A percentile compares a stretch with the other conserved stretches of the same genome.
Conservation (phyloP, 768 basidiomycete species). For the Boletus huronensis region DNA sequence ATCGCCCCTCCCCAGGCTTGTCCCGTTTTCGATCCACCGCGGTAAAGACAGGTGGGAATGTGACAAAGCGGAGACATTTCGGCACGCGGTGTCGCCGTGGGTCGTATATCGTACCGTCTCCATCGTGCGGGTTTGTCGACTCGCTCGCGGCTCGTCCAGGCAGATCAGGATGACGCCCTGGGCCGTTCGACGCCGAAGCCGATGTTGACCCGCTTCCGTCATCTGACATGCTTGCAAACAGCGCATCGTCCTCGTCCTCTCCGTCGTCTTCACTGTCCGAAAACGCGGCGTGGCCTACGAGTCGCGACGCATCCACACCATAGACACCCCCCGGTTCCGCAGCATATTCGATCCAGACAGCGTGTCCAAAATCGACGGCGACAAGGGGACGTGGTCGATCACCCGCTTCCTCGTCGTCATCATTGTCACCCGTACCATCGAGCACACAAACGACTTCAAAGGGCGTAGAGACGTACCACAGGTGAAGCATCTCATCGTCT, state of each 20-base stretch:
- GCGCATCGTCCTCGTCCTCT: conserved; percentile 17
- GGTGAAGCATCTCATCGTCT: conserved; percentile 57
- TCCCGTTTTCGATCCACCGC: conserved; percentile 20
- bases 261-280: conserved; percentile 31
- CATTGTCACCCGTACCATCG: conserved; percentile 36
- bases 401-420: conserved; percentile 31
- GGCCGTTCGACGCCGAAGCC: conserved; percentile 1
- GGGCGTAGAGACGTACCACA: conserved; percentile 69
- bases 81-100: conserved; percentile 29
- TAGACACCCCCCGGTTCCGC: conserved; percentile 31
- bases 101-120: conserved; percentile 21
- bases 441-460: conserved; percentile 70
- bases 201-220: neutral
- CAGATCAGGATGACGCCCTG: neutral
- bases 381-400: conserved; percentile 65
- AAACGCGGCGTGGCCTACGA: conserved; percentile 24
- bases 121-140: conserved; percentile 14
- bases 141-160: conserved; percentile 2
- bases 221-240: conserved; percentile 10
- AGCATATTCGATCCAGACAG: conserved; percentile 73
- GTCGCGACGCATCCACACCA: conserved; percentile 28
- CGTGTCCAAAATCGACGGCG: conserved; percentile 87
- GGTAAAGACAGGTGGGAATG: conserved; percentile 52
- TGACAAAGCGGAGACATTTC: conserved; percentile 65
- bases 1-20: conserved; percentile 13